phyloP scores from a whole-genome alignment of 148 eudicot genomes.

The Simmondsia chinensis region DNA sequence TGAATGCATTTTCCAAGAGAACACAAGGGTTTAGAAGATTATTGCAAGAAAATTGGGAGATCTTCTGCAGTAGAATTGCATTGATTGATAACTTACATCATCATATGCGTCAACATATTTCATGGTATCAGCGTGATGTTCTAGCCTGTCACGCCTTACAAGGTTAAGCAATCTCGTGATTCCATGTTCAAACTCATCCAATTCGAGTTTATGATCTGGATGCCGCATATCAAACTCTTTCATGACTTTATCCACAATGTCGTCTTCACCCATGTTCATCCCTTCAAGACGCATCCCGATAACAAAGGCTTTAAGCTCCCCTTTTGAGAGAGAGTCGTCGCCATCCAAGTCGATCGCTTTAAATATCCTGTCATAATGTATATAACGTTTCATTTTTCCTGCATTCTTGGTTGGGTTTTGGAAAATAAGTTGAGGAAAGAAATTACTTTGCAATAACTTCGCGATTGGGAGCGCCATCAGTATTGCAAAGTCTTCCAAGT shows the following conservation, averaged over 20 bases:
- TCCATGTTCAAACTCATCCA: constrained; percentile 49
- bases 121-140: constrained; percentile 18
- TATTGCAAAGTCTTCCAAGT: constrained; percentile 43
- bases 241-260: constrained; percentile 48
- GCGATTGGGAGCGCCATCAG: constrained; percentile 42
- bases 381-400: too few species aligned
- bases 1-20: too few species aligned
- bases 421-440: background rate
- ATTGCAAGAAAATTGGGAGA: too few species aligned
- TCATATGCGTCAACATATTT: constrained; percentile 33
- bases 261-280: constrained; percentile 33
- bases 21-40: too few species aligned
- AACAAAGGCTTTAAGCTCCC: constrained; percentile 65
- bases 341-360: constrained; percentile 35
- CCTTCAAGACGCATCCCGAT: constrained; percentile 60
- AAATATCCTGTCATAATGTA: constrained; percentile 58
- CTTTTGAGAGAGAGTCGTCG: constrained; percentile 30
- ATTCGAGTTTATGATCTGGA: constrained; percentile 25
- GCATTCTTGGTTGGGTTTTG: background rate
- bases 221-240: constrained; percentile 50
- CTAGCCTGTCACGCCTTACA: constrained; percentile 18
- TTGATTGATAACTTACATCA: constrained; percentile 31
- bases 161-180: constrained; percentile 46
- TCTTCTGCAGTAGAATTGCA: too few species aligned
- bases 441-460: constrained; percentile 33